Base-by-base conservation (phyloP, 1,284 basidiomycete species). In the Paramarasmius palmivorus region DNA sequence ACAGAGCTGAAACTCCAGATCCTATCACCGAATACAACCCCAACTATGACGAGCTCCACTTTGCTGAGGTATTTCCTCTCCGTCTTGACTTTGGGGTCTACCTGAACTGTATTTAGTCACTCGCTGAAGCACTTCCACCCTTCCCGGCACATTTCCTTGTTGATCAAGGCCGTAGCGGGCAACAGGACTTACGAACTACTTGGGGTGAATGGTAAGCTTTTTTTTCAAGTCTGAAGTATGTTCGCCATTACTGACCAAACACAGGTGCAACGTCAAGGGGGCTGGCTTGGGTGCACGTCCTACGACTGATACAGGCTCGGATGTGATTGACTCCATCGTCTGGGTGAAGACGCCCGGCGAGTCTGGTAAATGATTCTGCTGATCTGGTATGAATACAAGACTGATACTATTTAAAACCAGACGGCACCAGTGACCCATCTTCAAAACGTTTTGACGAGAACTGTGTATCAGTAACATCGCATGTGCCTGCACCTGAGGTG, bases 341-440 rank as follows among this genome's bases (percentile, higher is more conserved):
- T 86, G 83, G 83, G 77, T 83, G 60, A 86, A 87, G 73, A 83
- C 84, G 52, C 82, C 82, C 75, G 83, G 83, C 59, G 83, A 86
- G 68, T 81, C 75, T 57, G 29, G 29, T 32, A 6, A 6, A 12
- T 32, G 29, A 6, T 32, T 32, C 29, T 32, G 29, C 29, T 12
- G 12, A 32, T n/a, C n/a, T n/a, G n/a, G 29, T 6, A 32, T 32
- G 29, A 32, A 32, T 32, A 32, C 7, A 32, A 12, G 12, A 32
- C 29, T 32, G 7, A 32, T 12, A 12, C 6, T 6, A 32, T 12
- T 6, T 12, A 32, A 6, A 6, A 6, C 6, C 12, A 32, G 84
- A 86, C 63, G 83, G 83, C 58, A 86, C 83, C 41, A 80, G 76
- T 59, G 77, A 86, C 74, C 75, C 72, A 45, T 79, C 77, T 15